phyloP scores from a whole-genome alignment of 2,329 filamentous ascomycete genomes.

The Aspergillus thermomutatus region DNA sequence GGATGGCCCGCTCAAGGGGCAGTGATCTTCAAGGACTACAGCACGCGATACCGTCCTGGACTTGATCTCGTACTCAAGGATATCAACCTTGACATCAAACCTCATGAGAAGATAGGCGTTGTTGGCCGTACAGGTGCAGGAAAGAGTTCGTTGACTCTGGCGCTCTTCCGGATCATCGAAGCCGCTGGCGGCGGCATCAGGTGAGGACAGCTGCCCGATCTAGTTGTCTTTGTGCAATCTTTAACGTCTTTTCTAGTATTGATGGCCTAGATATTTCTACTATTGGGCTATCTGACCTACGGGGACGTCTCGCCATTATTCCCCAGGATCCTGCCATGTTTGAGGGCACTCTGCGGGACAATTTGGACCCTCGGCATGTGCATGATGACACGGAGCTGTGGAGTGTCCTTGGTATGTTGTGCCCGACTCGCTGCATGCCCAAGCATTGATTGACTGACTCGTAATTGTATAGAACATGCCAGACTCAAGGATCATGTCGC shows the following conservation, averaged over 20 bases:
- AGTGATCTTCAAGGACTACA: slow-evolving; percentile 89
- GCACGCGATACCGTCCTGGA: slow-evolving; percentile 84
- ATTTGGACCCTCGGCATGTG: slow-evolving; percentile 89
- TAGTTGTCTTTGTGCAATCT: slow-evolving; percentile 1
- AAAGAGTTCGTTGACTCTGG: slow-evolving; percentile 89
- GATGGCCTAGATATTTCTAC: slow-evolving; percentile 84
- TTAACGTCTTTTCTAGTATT: slow-evolving; percentile 55
- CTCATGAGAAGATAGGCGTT: slow-evolving; percentile 96
- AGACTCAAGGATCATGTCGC: slow-evolving; percentile 86
- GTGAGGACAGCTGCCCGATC: slow-evolving; percentile 26
- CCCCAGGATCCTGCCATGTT: slow-evolving; percentile 97
- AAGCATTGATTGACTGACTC: slow-evolving; percentile 37
- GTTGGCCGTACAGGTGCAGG: slow-evolving; percentile 94
- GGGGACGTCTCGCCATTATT: slow-evolving; percentile 89
- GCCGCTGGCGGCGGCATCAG: slow-evolving; percentile 72
- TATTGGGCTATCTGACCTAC: slow-evolving; percentile 85
- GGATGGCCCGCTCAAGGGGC: slow-evolving; percentile 89
- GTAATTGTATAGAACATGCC: slow-evolving; percentile 68
- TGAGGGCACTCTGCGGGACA: slow-evolving; percentile 88
- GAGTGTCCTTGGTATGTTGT: slow-evolving; percentile 78
- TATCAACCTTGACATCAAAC: slow-evolving; percentile 86
- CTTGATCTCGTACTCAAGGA: slow-evolving; percentile 92
- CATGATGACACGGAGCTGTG: slow-evolving; percentile 97
- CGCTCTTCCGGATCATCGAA: slow-evolving; percentile 95
- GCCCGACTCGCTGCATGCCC: slow-evolving; percentile 8